phyloP scores from a whole-genome alignment of 2,329 filamentous ascomycete genomes.

The Colletotrichum destructivum region DNA sequence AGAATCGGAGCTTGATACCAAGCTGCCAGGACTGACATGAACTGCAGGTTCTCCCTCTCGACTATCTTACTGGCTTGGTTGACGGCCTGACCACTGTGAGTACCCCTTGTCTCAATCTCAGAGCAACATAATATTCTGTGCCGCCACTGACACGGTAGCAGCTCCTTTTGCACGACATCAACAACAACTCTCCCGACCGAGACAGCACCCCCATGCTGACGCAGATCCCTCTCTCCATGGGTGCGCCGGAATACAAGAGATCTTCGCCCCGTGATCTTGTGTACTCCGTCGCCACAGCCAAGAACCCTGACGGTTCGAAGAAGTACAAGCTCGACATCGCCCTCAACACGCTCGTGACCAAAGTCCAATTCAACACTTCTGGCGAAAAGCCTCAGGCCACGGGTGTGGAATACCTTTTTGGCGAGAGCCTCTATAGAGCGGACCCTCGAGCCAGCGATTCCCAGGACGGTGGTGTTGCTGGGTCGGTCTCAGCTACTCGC shows the following conservation, averaged over 20 bases:
- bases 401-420: constrained; percentile 56
- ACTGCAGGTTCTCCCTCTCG: neutral
- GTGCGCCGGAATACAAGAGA: neutral
- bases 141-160: neutral
- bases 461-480: neutral
- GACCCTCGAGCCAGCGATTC: constrained; percentile 52
- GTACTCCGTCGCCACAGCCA: neutral
- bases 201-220: constrained; percentile 44
- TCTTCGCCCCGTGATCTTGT: neutral
- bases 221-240: neutral
- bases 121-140: neutral
- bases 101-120: neutral
- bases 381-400: neutral
- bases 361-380: constrained; percentile 52
- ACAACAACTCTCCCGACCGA: constrained; percentile 44
- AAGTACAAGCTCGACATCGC: neutral
- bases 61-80: neutral
- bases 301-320: neutral
- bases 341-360: neutral
- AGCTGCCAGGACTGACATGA: neutral
- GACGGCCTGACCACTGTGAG: neutral
- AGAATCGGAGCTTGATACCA: neutral
- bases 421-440: constrained; percentile 61
- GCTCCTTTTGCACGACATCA: constrained; percentile 48
- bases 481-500: constrained; percentile 47